Percentiles rank a stretch among this genome's conserved stretches.
Conservation (phyloP, 2,329 filamentous ascomycete genomes). For the Pseudocercospora vitis region DNA sequence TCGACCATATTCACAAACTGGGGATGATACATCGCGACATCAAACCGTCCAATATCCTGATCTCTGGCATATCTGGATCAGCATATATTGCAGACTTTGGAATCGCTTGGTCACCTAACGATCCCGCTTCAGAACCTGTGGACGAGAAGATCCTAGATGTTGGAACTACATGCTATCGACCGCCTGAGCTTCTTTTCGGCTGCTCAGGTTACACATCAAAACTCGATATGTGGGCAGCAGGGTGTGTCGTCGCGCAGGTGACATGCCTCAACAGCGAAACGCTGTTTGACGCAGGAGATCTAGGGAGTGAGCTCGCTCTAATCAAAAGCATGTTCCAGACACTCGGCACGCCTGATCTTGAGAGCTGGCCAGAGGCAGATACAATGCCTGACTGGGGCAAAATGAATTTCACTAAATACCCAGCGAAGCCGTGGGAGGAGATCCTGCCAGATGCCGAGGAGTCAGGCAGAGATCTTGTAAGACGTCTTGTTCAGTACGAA, state of each 20-base stretch:
- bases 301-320: constrained; percentile 87
- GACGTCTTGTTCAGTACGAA: constrained; percentile 70
- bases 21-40: constrained; percentile 90
- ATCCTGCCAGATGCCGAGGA: constrained; percentile 64
- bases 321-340: constrained; percentile 92
- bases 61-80: constrained; percentile 56
- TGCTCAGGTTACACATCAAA: constrained; percentile 67
- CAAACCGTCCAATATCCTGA: constrained; percentile 79
- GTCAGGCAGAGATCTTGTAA: constrained; percentile 65
- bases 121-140: constrained; percentile 60
- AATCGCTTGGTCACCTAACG: constrained; percentile 74
- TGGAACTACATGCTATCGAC: constrained; percentile 85
- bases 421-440: constrained; percentile 64
- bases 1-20: constrained; percentile 68
- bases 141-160: constrained; percentile 83
- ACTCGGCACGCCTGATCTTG: constrained; percentile 81
- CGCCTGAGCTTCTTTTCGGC: constrained; percentile 88
- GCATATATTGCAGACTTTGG: constrained; percentile 89
- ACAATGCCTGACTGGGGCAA: constrained; percentile 83
- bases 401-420: constrained; percentile 75
- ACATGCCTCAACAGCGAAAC: constrained; percentile 56
- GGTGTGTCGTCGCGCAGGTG: constrained; percentile 79
- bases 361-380: constrained; percentile 79
- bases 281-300: constrained; percentile 82
- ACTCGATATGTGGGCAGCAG: constrained; percentile 87